phyloP scores from a whole-genome alignment of 2,329 filamentous ascomycete species.

The Fusarium praegraminearum region DNA sequence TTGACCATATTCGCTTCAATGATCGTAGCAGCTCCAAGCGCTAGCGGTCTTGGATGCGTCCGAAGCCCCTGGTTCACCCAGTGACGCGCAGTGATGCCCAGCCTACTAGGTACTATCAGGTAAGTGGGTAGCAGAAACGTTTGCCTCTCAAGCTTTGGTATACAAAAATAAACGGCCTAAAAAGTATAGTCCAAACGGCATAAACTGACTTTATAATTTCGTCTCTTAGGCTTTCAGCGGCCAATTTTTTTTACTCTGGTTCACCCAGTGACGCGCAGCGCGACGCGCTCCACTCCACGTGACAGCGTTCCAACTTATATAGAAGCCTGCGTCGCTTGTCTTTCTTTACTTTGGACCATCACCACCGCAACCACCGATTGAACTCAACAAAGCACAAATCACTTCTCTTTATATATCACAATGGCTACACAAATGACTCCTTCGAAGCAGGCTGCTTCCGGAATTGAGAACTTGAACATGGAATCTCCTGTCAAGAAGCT shows the following conservation, averaged over 20 bases:
- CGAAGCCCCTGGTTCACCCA: slow-evolving; percentile 39
- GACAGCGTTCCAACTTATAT: slow-evolving; percentile 53
- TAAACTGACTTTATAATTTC: too few species aligned
- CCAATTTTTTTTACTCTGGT: slow-evolving; percentile 13
- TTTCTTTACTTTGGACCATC: slow-evolving; percentile 36
- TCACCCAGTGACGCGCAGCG: slow-evolving; percentile 44
- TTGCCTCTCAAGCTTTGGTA: too few species aligned
- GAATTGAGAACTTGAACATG: slow-evolving; percentile 90
- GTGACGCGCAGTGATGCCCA: slow-evolving; percentile 41
- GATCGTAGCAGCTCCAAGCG: slow-evolving; percentile 26
- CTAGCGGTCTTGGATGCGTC: slow-evolving; percentile 39
- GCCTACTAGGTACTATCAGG: too few species aligned
- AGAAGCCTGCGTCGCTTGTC: slow-evolving; percentile 54
- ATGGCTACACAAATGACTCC: slow-evolving; percentile 81
- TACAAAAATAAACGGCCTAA: too few species aligned
- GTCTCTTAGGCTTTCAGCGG: too few species aligned
- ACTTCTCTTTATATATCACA: slow-evolving; percentile 51
- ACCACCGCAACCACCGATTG: slow-evolving; percentile 49
- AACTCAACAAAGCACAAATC: slow-evolving; percentile 38
- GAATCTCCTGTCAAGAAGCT: slow-evolving; percentile 93
- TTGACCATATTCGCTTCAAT: slow-evolving; percentile 27
- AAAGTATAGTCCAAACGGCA: too few species aligned
- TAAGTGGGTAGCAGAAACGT: too few species aligned
- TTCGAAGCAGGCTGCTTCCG: slow-evolving; percentile 81
- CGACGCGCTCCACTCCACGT: slow-evolving; percentile 55